These are phyloP conservation scores for Saccharomycopsis crataegensis DNA, from an alignment of 1,139 yeast species.

Conservation along the genomic window DNA sequence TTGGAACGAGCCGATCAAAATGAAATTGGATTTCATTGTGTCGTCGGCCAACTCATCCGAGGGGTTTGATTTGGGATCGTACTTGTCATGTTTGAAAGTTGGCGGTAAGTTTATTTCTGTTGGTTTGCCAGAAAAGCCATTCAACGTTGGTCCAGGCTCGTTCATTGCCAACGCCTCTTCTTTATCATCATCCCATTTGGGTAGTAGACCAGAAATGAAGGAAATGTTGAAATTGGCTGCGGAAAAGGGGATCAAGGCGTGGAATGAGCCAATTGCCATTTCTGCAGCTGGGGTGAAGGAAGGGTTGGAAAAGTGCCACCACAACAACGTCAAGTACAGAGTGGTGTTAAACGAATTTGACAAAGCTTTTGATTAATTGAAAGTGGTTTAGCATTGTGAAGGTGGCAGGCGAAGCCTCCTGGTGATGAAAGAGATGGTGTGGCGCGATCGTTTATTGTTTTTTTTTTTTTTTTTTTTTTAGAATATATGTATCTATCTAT, in stretches of 20 bases:
- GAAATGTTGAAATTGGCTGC: constrained; percentile 39
- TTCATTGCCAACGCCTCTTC: constrained; percentile 30
- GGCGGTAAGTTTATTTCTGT: constrained; percentile 28
- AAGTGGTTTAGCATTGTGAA: not conserved
- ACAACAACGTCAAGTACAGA: constrained; percentile 34
- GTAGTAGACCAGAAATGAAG: constrained; percentile 34
- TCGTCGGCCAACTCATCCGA: constrained; percentile 27
- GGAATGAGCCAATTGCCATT: constrained; percentile 39
- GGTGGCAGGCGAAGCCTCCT: too few species aligned
- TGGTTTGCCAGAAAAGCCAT: constrained; percentile 29
- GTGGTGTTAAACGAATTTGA: constrained; percentile 36
- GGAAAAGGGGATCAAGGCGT: constrained; percentile 34
- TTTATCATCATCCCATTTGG: constrained; percentile 38
- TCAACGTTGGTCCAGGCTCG: constrained; percentile 29
- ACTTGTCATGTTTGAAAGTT: constrained; percentile 26
- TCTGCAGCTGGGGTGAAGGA: constrained; percentile 28
- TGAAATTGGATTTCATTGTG: constrained; percentile 29
- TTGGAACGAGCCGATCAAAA: constrained; percentile 24
- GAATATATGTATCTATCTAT: too few species aligned
- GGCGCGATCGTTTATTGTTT: too few species aligned
- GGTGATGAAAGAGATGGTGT: too few species aligned
- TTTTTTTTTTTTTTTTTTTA: too few species aligned
- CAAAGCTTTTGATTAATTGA: constrained; percentile 25
- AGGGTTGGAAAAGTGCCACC: constrained; percentile 28
- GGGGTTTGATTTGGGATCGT: constrained; percentile 26